A percentile compares a stretch with the other conserved stretches of the same genome.
phyloP scores from a whole-genome alignment of 2,329 filamentous ascomycete genomes.

The Arthrinium phaeospermum region DNA sequence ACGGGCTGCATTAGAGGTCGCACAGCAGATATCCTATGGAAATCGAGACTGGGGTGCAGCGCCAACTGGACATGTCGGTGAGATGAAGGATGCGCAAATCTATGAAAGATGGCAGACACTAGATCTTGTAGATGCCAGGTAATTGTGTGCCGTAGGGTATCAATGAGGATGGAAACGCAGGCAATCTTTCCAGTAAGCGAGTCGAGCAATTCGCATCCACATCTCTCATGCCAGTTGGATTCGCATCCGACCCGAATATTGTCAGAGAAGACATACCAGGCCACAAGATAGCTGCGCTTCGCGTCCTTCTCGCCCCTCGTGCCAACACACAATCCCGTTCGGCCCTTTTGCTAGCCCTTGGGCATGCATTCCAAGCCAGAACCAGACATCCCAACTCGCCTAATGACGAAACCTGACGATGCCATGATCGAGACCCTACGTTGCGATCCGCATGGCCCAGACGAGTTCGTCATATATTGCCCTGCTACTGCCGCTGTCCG shows the following conservation, averaged over 20 bases:
- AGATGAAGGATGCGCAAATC: background rate
- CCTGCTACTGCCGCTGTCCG: background rate
- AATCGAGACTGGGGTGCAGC: background rate
- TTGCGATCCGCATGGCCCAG: background rate
- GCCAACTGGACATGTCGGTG: too few relatives aligned
- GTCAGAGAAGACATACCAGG: too few relatives aligned
- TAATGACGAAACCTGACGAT: background rate
- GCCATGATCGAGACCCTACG: background rate
- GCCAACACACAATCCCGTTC: background rate
- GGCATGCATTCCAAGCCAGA: too few relatives aligned
- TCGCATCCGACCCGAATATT: background rate
- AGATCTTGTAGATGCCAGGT: background rate
- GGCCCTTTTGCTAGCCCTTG: background rate
- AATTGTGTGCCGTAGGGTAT: background rate
- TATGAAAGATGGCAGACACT: too few relatives aligned
- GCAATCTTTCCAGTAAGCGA: background rate
- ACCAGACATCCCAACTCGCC: too few relatives aligned
- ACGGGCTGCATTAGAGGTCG: background rate
- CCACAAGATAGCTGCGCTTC: too few relatives aligned
- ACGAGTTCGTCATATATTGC: background rate
- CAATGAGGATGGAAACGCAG: background rate
- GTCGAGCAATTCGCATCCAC: background rate
- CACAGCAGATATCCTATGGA: background rate
- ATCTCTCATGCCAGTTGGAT: background rate
- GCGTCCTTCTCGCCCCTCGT: background rate